Percentiles rank a stretch among this genome's conserved stretches.
These are phyloP conservation scores for Quercus suber DNA, from an alignment of 306 rosid species.

Conservation along the genomic window DNA sequence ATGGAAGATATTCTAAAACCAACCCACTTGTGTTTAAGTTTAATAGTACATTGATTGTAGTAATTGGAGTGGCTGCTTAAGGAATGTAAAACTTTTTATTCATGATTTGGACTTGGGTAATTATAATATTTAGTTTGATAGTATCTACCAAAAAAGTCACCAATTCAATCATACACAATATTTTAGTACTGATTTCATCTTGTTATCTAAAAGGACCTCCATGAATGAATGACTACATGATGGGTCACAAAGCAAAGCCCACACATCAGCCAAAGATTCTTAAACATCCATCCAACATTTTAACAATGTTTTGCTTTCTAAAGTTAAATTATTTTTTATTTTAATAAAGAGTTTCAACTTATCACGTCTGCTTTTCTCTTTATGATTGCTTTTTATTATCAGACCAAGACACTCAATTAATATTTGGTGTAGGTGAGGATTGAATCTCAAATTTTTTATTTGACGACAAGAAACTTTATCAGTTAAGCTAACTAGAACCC, in stretches of 20 bases:
- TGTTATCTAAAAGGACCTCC: background rate
- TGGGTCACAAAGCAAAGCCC: background rate
- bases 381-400: too few relatives aligned
- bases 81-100: background rate
- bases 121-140: too few relatives aligned
- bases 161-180: too few relatives aligned
- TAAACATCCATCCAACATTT: background rate
- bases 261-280: too few relatives aligned
- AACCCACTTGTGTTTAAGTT: background rate
- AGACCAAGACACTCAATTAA: too few relatives aligned
- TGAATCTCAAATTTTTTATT: too few relatives aligned
- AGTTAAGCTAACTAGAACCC: accelerated
- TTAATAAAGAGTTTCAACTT: too few relatives aligned
- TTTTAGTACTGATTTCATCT: background rate
- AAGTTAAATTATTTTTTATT: background rate
- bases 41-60: background rate
- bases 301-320: background rate
- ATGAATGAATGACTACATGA: background rate
- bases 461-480: accelerated
- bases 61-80: background rate
- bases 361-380: accelerated
- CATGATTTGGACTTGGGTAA: background rate
- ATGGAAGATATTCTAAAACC: background rate
- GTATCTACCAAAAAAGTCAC: too few relatives aligned
- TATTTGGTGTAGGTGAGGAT: too few relatives aligned